Conservation (phyloP, 495 filamentous ascomycete species). For the Glonium stellatum region DNA sequence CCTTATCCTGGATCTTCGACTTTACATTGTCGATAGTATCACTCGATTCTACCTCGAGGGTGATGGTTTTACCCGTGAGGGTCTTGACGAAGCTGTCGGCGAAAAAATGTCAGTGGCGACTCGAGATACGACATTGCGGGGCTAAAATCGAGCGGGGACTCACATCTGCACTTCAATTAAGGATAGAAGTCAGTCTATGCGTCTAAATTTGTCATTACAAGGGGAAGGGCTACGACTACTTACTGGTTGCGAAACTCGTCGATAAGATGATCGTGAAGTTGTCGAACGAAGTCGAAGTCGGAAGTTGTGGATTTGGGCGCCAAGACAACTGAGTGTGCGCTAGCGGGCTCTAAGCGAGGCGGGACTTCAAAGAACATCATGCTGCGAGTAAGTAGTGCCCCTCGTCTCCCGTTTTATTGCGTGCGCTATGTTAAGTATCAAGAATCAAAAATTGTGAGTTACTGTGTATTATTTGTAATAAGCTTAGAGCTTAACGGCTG, state of each 20-base stretch:
- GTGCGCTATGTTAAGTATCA: no score
- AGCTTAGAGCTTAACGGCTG: no score
- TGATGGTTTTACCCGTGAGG: constrained; percentile 42
- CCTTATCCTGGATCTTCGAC: constrained; percentile 84
- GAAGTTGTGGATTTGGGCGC: no score
- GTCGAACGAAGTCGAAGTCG: no score
- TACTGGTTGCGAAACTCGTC: constrained; percentile 28
- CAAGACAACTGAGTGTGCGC: no score
- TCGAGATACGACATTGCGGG: not conserved
- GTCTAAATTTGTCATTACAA: not conserved
- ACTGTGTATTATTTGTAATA: no score
- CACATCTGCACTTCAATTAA: constrained; percentile 39
- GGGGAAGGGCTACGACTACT: constrained; percentile 19
- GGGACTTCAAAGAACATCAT: no score
- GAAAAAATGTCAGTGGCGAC: constrained; percentile 1
- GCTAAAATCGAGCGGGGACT: constrained; percentile 18
- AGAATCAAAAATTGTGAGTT: no score
- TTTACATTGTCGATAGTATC: constrained; percentile 78
- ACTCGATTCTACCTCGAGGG: constrained; percentile 96
- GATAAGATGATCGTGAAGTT: not conserved
- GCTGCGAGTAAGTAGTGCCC: no score
- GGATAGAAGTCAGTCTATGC: constrained; percentile 7
- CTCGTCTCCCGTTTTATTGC: no score
- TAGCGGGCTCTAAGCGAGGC: no score
- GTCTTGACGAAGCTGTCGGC: constrained; percentile 40